Base-by-base conservation (phyloP, 768 basidiomycete genomes). In the Kwoniella mangroviensis region DNA sequence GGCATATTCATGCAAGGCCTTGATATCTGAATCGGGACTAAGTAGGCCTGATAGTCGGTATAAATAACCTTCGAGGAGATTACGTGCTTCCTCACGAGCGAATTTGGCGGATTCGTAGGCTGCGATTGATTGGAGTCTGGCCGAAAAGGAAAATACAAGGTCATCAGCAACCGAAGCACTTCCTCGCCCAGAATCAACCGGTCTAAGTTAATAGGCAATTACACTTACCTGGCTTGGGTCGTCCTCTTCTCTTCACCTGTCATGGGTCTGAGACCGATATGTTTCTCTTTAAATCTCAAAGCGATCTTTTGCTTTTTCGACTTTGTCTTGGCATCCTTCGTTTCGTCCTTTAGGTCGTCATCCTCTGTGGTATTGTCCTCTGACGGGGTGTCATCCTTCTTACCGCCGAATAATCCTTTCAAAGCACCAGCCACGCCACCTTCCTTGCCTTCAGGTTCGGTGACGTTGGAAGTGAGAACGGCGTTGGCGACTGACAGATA, bases 41-140 rank as follows among this genome's bases (percentile, higher is more conserved):
- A 98, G 85, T 11, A 96, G 86, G 78, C 94, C 94, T 22, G 92
- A 90, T 42, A 97, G 84, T 69, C 90, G 88, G 85, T 99, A 99
- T n/a, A 98, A 84, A 80, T 97, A 97, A 41, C 90, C 89, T 83
- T 99, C 97, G 62, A 99, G 88, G 26, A 88, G 86, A 83, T 99
- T 99, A 40, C 91, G 87, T 2, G 93, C 93, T 81, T 98, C 97
- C 77, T 95, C 95, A 41, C 89, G 89, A 63, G 89, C 88, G 41
- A 86, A 86, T 81, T 92, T 93, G 19, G 89, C 87, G 2, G 86
- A 84, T 84, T 98, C 95, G 65, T 90, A 89, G 7, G 85, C 81
- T 74, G 96, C 92, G 69, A 96, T 86, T 11, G 89, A 88, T 13
- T 90, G 88, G 12, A 99, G 86, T 80, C 95, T 97, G 34, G 34